A percentile compares a stretch with the other conserved stretches of the same genome.
Evolutionary conservation across 169 alveolate species (phyloP).

Genomic region (Besnoitia besnoiti): DNA sequence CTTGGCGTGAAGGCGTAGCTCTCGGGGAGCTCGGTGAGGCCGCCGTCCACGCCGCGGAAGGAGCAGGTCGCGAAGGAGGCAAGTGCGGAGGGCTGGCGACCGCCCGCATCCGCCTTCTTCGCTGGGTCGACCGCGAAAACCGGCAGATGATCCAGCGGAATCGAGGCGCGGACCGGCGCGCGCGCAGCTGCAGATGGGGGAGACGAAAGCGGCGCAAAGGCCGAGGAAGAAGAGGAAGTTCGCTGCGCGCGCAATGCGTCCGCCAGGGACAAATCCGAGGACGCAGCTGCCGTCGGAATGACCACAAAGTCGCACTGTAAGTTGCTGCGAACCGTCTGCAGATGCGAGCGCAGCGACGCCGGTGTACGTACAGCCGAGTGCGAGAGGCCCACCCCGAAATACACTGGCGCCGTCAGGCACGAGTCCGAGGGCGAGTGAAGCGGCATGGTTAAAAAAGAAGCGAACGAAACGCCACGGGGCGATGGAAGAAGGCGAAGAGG

Average conservation of each 20-base stretch:
- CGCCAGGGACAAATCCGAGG: not conserved
- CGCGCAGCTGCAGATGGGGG: not conserved
- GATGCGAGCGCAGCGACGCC: not conserved
- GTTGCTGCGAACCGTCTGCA: not conserved
- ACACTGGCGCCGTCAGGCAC: slow-evolving; percentile 7
- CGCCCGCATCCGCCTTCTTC: not conserved
- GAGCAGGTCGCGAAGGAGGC: not conserved
- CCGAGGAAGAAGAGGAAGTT: not conserved
- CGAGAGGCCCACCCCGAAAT: not conserved
- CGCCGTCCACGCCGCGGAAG: slow-evolving; percentile 24
- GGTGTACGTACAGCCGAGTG: slow-evolving; percentile 34
- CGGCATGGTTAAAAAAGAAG: not conserved
- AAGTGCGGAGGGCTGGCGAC: not conserved
- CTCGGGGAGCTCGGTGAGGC: not conserved
- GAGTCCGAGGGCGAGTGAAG: slow-evolving; percentile 32
- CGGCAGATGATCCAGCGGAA: slow-evolving; percentile 9
- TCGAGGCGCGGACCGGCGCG: not conserved
- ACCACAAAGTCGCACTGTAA: slow-evolving; percentile 33
- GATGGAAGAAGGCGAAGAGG: not conserved
- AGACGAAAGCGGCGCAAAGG: not conserved
- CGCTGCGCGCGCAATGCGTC: not conserved
- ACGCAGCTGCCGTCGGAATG: slow-evolving; percentile 25
- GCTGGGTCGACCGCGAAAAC: not conserved
- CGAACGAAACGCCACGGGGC: not conserved
- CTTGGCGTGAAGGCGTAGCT: not conserved